These are phyloP conservation scores for Suhomyces sp. DNA, from an alignment of 805 yeast genomes.

Conservation along the genomic window DNA sequence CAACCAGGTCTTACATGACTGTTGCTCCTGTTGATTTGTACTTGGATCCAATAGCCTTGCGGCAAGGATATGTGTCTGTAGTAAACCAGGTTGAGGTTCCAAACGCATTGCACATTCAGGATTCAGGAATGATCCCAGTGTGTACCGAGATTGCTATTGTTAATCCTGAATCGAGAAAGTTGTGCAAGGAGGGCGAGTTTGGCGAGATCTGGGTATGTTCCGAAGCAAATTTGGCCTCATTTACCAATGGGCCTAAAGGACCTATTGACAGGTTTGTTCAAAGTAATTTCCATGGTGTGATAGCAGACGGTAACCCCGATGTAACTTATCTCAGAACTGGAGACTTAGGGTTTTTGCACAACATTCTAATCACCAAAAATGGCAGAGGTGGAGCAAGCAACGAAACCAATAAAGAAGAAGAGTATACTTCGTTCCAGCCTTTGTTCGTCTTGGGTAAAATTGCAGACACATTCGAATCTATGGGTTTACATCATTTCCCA, in stretches of 20 bases:
- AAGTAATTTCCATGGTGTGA: constrained; percentile 57
- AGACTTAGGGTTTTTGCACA: constrained; percentile 88
- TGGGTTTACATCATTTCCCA: constrained; percentile 91
- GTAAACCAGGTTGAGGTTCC: constrained; percentile 72
- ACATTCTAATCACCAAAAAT: constrained; percentile 50
- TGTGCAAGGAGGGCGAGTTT: constrained; percentile 85
- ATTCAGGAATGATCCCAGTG: constrained; percentile 94
- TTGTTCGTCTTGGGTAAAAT: constrained; percentile 82
- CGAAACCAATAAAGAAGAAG: constrained; percentile 12
- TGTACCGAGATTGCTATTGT: constrained; percentile 93
- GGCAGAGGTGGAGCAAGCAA: constrained; percentile 20
- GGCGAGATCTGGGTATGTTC: constrained; percentile 98
- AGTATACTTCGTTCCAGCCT: constrained; percentile 56
- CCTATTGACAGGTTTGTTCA: constrained; percentile 49
- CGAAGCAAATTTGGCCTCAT: constrained; percentile 71
- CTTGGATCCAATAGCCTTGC: constrained; percentile 80
- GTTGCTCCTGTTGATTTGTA: constrained; percentile 85
- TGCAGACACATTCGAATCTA: constrained; percentile 81
- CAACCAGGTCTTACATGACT: constrained; percentile 83
- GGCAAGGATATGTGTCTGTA: constrained; percentile 83
- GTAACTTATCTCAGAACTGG: constrained; percentile 82
- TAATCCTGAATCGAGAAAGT: constrained; percentile 80
- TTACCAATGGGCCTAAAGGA: constrained; percentile 52
- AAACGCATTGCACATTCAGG: constrained; percentile 75
- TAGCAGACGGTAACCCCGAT: constrained; percentile 57